Base-by-base conservation (phyloP, 2,329 filamentous ascomycete genomes). In the Penicillium psychrosexuale region DNA sequence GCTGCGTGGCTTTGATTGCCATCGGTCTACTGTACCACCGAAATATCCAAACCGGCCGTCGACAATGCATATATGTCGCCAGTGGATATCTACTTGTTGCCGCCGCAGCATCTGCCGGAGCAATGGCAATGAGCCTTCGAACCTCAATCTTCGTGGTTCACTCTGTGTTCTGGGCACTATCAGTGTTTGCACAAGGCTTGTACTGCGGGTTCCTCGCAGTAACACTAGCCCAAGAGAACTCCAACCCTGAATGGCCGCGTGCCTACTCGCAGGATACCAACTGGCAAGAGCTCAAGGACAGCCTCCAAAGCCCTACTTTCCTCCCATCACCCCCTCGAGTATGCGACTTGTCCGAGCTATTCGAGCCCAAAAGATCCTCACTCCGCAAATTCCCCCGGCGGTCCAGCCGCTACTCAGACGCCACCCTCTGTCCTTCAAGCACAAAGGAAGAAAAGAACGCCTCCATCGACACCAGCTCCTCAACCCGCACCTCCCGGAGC, bases 91-190 rank as follows among this genome's bases (percentile, higher is more conserved):
- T 70, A 24, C 56, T 65, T 9, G 51, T 70, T 34, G 61, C 66
- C 9, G 62, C 66, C 8, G 64, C 57, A 0, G 56, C 61, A 22
- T 65, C 60, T 28, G 69, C 69, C 22, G 72, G 66, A 13, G 62
- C 59, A 27, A 67, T 70, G 50, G 60, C 63, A 37, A 63, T 56
- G 52, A 63, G 47, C 47, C 54, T 13, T 47, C 61, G 44, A 37
- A 43, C 33, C n/a, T 40, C 59, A 1, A 47, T 69, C 15, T 63
- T 75, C 37, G 62, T 71, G 31, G 67, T 67, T 19, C 73, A 77
- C 39, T 73, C 74, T 51, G 65, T 71, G 9, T 56, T 71, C 36
- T 74, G 71, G 70, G 62, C 63, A 3, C 47, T 71, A 3, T 71
- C 71, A 2, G 58, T 73, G 9, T 64, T 73, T 11, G 47, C 54